Percentiles rank a stretch among this genome's conserved stretches.
Evolutionary conservation across 108 stramenopile genomes (phyloP).

Genomic region (Craspedostauros australis): DNA sequence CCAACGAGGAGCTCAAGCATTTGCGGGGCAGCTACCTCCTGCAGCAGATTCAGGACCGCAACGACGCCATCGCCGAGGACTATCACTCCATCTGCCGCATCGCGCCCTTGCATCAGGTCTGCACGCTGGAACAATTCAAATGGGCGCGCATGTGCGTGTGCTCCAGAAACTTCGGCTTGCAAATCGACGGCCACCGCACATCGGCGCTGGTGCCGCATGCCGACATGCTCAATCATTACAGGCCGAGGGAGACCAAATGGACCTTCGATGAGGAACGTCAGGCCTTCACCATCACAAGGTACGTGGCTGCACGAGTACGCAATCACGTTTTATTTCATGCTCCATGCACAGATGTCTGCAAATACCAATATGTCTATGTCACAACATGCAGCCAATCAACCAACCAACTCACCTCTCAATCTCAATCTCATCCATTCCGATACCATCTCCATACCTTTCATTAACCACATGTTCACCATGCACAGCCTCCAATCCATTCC

Average conservation of each 20-base stretch:
- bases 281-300: conserved; percentile 96
- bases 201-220: conserved; percentile 97
- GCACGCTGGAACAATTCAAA: conserved; percentile 91
- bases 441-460: not conserved
- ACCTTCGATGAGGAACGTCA: conserved; percentile 94
- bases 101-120: conserved; percentile 67
- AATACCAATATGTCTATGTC: too few species aligned
- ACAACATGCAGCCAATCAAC: not conserved
- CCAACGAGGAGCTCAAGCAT: conserved; percentile 64
- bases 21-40: conserved; percentile 87
- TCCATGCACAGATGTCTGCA: too few species aligned
- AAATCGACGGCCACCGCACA: conserved; percentile 91
- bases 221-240: conserved; percentile 99
- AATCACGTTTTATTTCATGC: too few species aligned
- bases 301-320: conserved; percentile 12
- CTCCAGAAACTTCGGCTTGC: conserved; percentile 94
- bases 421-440: not conserved
- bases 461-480: not conserved
- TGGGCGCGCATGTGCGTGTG: conserved; percentile 99
- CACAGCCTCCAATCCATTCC: conserved; percentile 58
- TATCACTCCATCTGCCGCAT: conserved; percentile 86
- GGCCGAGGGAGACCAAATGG: conserved; percentile 99
- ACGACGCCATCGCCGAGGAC: conserved; percentile 86
- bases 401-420: not conserved
- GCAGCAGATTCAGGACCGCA: conserved; percentile 74